Conservation (phyloP, 2,329 filamentous ascomycete species). For the Xylaria sp. region DNA sequence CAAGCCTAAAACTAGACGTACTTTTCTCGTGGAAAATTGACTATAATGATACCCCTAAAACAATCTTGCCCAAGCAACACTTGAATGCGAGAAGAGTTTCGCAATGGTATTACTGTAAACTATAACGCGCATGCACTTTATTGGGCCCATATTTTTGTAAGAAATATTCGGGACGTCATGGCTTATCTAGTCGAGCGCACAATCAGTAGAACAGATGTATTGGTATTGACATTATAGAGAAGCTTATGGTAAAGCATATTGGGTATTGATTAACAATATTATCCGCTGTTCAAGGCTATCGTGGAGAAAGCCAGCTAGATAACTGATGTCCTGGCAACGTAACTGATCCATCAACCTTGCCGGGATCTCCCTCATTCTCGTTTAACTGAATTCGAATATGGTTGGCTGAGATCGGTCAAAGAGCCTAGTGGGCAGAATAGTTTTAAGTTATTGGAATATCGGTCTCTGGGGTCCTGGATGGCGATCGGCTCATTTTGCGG, state of each 20-base stretch:
- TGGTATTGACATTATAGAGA: slow-evolving; percentile 47
- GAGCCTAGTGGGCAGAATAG: slow-evolving; percentile 35
- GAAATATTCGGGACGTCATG: not conserved
- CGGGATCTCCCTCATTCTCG: slow-evolving; percentile 32
- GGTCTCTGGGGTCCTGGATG: slow-evolving; percentile 40
- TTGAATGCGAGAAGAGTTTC: not conserved
- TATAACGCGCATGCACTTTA: not conserved
- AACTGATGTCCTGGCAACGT: slow-evolving; percentile 27
- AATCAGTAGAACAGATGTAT: slow-evolving; percentile 40
- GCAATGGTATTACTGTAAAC: not conserved
- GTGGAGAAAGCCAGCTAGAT: slow-evolving; percentile 37
- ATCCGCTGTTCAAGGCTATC: slow-evolving; percentile 40
- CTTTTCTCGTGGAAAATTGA: not conserved
- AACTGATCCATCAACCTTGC: slow-evolving; percentile 24
- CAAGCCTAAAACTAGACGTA: not conserved
- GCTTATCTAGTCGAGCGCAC: not conserved
- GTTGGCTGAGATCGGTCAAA: slow-evolving; percentile 36
- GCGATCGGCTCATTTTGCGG: slow-evolving; percentile 31
- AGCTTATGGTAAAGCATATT: slow-evolving; percentile 45
- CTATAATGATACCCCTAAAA: not conserved
- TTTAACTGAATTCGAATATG: slow-evolving; percentile 37
- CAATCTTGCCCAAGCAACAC: not conserved
- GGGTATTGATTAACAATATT: slow-evolving; percentile 43
- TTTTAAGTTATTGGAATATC: slow-evolving; percentile 40
- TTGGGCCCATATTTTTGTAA: not conserved